Evolutionary conservation across 2,329 filamentous ascomycete species (phyloP).

Genomic region (Rutstroemia sp.): DNA sequence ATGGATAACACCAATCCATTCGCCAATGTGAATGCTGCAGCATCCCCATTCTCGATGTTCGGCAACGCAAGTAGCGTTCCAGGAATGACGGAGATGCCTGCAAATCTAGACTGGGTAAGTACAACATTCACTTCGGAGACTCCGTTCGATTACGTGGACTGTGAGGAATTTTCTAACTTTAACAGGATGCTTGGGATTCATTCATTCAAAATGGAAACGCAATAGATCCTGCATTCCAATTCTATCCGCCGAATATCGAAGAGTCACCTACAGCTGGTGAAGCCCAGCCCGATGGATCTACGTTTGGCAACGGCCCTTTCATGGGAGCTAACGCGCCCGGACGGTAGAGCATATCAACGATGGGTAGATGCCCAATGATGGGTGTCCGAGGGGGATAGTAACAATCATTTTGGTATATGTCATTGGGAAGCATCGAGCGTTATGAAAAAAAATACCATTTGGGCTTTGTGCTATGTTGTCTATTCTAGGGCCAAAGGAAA

Average conservation of each 20-base stretch:
- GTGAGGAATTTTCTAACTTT: not conserved
- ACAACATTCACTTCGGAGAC: not conserved
- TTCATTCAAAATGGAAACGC: constrained; percentile 53
- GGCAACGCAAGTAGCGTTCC: constrained; percentile 33
- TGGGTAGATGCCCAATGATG: not conserved
- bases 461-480: not conserved
- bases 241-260: constrained; percentile 23
- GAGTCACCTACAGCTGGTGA: constrained; percentile 15
- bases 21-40: constrained; percentile 16
- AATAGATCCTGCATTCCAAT: constrained; percentile 27
- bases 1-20: constrained; percentile 24
- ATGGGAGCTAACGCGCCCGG: constrained; percentile 31
- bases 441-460: not conserved
- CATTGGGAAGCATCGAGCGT: not conserved
- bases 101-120: constrained; percentile 57
- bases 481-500: not conserved
- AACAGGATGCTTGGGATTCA: constrained; percentile 59
- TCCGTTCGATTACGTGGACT: constrained; percentile 24
- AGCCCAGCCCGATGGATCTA: constrained; percentile 14
- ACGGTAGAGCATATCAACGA: constrained; percentile 13
- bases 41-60: constrained; percentile 47
- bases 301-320: constrained; percentile 26
- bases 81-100: constrained; percentile 46
- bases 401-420: not conserved
- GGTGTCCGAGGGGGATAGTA: not conserved